Evolutionary conservation across 345 rosid species (phyloP), one percentile per base, ranked within the genome.

Genomic region (Isatis tinctoria): DNA sequence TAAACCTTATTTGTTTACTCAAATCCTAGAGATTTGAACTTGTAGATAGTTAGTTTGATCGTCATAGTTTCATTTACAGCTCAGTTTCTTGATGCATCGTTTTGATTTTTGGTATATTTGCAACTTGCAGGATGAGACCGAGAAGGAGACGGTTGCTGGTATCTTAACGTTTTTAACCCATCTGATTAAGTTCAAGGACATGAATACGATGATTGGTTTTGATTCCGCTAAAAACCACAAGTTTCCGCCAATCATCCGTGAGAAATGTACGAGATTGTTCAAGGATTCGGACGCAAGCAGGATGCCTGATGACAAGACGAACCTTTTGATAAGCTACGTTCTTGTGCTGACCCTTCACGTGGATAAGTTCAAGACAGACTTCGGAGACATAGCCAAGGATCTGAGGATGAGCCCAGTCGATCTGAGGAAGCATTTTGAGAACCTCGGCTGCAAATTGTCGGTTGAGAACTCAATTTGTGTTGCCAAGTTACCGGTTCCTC

Each of bases 151-250:
- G 8, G 78, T 78, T 6, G 66, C 83, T 20, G 51, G 86, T 56
- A 59, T 87, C 62, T 81, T 88, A 32, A 85, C 90, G 0, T 86
- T 79, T 44, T 79, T 95, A 26, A 84, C 82, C 40, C 99, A 92
- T 72, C 91, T 95, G 41, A 27, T 95, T 33, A 95, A 87, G 86
- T 95, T 87, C 75, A 95, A 87, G 70, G 97, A 92, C 70, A 59
- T 40, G 76, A 82, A 81, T 54, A 79, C 90, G 24, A 60, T 86
- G 78, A 86, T 80, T 7, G 87, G 88, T 22, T 62, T 41, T 2
- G 76, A 83, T 8, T 84, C 92, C 5, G 84, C 92, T 20, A 92
- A 82, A 85, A 67, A 69, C 22, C 97, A 90, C 53, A 82, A 16
- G 49, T 73, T 87, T 63, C 99, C 98, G 3, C 61, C 40, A 77